Percentiles rank a stretch among this genome's conserved stretches.
Conservation (phyloP, 2,329 filamentous ascomycete genomes). For the Ophiocordyceps polyrhachis-furcata region DNA sequence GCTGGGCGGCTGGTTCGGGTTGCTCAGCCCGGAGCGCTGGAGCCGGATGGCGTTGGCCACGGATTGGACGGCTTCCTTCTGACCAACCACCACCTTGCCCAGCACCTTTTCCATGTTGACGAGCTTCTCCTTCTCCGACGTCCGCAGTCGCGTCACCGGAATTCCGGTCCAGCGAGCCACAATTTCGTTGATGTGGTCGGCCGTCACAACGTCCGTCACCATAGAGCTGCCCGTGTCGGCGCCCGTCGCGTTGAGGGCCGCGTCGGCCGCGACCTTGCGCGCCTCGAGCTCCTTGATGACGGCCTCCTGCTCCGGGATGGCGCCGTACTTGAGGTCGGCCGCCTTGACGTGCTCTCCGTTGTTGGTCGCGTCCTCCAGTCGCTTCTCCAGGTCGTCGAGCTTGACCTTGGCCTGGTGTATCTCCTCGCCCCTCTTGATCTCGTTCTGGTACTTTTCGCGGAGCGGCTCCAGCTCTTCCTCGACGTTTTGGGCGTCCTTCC, state of each 20-base stretch:
- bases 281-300: constrained; percentile 67
- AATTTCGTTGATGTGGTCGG: constrained; percentile 98
- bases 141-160: constrained; percentile 82
- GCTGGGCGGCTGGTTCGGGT: constrained; percentile 91
- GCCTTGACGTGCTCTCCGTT: constrained; percentile 69
- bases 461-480: constrained; percentile 83
- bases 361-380: constrained; percentile 84
- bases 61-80: constrained; percentile 79
- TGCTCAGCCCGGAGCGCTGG: constrained; percentile 82
- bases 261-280: constrained; percentile 64
- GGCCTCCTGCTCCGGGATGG: constrained; percentile 76
- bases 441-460: constrained; percentile 85
- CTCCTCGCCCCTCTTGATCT: constrained; percentile 77
- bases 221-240: constrained; percentile 50
- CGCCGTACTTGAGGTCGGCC: constrained; percentile 91
- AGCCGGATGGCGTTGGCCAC: constrained; percentile 93
- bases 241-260: constrained; percentile 35
- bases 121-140: constrained; percentile 96
- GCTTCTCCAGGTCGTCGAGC: constrained; percentile 77
- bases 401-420: constrained; percentile 93
- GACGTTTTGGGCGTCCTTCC: constrained; percentile 82
- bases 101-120: constrained; percentile 88
- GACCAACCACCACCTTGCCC: constrained; percentile 70
- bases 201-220: constrained; percentile 83
- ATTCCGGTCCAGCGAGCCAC: constrained; percentile 97